These are phyloP conservation scores for Carex pumila DNA, from an alignment of 176 grass and related monocot species.

Conservation along the genomic window DNA sequence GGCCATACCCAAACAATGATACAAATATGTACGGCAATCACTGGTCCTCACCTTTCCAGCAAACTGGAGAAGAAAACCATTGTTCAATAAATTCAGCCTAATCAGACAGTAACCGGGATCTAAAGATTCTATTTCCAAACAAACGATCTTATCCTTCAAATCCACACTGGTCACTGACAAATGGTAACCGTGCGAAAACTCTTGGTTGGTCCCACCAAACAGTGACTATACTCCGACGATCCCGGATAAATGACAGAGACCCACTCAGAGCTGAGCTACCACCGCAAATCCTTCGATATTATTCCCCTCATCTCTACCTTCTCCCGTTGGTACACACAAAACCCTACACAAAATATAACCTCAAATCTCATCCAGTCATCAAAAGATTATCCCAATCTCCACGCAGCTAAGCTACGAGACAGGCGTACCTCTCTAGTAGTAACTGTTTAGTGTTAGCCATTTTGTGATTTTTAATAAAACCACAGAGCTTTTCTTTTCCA, in stretches of 20 bases:
- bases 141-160: conserved; percentile 29
- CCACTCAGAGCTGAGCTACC: conserved; percentile 14
- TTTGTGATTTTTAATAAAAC: not conserved
- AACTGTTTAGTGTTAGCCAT: not conserved
- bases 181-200: not conserved
- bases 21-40: not conserved
- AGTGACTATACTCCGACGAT: conserved; percentile 3
- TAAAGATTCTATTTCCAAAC: conserved; percentile 21
- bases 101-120: not conserved
- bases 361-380: not conserved
- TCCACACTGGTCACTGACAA: conserved; percentile 2
- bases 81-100: not conserved
- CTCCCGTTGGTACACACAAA: conserved; percentile 17
- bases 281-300: conserved; percentile 14
- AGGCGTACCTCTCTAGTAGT: not conserved
- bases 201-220: not conserved
- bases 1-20: too few species aligned
- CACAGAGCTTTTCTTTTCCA: not conserved
- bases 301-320: not conserved
- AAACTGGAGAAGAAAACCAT: not conserved
- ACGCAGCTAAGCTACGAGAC: not conserved
- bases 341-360: not conserved
- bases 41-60: not conserved
- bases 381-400: conserved; percentile 9
- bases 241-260: not conserved